Conservation (phyloP, 2,329 filamentous ascomycete species). For the Fusarium siculi region DNA sequence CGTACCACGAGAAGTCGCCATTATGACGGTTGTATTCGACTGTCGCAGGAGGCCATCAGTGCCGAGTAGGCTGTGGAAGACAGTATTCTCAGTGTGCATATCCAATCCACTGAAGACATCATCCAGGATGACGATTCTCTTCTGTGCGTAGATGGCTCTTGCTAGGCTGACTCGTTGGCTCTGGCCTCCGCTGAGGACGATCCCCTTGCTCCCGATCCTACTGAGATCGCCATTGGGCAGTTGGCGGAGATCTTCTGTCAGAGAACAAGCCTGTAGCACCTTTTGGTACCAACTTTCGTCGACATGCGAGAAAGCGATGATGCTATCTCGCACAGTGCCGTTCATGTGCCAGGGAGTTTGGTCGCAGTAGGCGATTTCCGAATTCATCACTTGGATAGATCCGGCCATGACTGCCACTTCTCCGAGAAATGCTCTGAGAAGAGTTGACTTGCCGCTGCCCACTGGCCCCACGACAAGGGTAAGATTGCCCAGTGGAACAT, state of each 20-base stretch:
- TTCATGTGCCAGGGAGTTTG: constrained; percentile 47
- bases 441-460: constrained; percentile 51
- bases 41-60: constrained; percentile 36
- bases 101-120: constrained; percentile 50
- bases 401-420: constrained; percentile 33
- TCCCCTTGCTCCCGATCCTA: constrained; percentile 50
- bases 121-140: constrained; percentile 42
- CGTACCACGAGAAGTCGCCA: constrained; percentile 29
- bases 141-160: constrained; percentile 45
- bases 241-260: constrained; percentile 41
- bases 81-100: constrained; percentile 37
- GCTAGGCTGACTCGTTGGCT: constrained; percentile 48
- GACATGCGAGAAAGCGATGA: constrained; percentile 42
- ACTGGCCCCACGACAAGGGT: constrained; percentile 49
- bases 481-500: constrained; percentile 7
- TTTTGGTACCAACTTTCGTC: constrained; percentile 45
- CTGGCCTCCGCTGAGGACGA: constrained; percentile 53
- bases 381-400: constrained; percentile 2
- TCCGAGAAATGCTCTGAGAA: constrained; percentile 47
- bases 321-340: constrained; percentile 47
- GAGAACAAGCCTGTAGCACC: constrained; percentile 40
- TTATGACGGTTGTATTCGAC: constrained; percentile 10
- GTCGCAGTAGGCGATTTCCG: constrained; percentile 37
- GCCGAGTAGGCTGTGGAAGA: constrained; percentile 43
- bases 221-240: constrained; percentile 49